Base-by-base conservation (phyloP, 148 eudicot species). In the Camellia granthamiana region DNA sequence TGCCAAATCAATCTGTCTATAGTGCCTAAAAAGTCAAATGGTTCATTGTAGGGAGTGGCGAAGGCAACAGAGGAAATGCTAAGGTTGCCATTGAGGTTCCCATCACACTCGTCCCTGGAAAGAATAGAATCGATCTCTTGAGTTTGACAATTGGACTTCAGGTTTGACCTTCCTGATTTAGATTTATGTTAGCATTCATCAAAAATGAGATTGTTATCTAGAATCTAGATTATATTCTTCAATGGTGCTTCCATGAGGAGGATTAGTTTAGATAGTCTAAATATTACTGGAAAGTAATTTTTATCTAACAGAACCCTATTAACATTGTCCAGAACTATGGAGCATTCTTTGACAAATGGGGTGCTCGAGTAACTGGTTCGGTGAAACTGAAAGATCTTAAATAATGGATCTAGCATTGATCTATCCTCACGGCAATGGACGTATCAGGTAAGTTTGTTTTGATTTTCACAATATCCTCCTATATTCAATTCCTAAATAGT, bases 61-160 rank as follows among this genome's bases (percentile, higher is more conserved):
- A 76, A 72, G 89, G 93, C 6, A 85, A 77, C 16, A 62, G 59
- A 16, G 84, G 86, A 55, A 65, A 86, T 75, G 77, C 85, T 77
- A 79, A 88, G 68, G 83, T 94, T 76, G 80, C 93, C 59, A 58
- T 79, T 10, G 92, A 92, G 47, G 69, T 89, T 56, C 94, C 97
- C 12, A 77, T 86, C 69, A 89, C 86, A 69, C 90, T 96, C 12
- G 72, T 30, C 42, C 62, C 82, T 1, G 97, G 98, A 81, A 87
- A 72, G 49, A 96, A 96, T 77, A 84, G 65, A 63, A 81, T 96
- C 47, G 97, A 94, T 84, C 86, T 96, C 70, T 85, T 96, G 91
- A 96, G 99, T 91, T 82, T 87, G 88, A 96, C 99, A 16, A 95
- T 96, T 55, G 99, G 99, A 58, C 93, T 94, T 72, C 92, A 92